Conservation (phyloP, 2,329 filamentous ascomycete species). For the Aspergillus chevalieri region DNA sequence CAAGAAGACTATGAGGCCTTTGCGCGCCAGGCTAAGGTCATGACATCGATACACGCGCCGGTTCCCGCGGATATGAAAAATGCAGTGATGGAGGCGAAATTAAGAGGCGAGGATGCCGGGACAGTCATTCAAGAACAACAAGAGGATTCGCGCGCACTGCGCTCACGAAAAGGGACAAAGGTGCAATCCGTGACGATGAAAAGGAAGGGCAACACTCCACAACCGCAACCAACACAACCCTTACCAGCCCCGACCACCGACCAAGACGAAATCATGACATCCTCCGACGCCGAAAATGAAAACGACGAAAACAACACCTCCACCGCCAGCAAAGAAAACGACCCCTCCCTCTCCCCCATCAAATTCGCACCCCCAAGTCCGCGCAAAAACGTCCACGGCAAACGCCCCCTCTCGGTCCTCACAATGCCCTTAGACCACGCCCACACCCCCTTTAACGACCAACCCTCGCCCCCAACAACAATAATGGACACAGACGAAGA, state of each 20-base stretch:
- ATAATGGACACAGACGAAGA: slow-evolving; percentile 27
- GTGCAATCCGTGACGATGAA: slow-evolving; percentile 27
- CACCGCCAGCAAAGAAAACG: slow-evolving; percentile 44
- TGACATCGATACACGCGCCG: slow-evolving; percentile 57
- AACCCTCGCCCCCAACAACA: slow-evolving; percentile 12
- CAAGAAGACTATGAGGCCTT: slow-evolving; percentile 56
- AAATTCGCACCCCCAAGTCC: slow-evolving; percentile 30
- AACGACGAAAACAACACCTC: slow-evolving; percentile 15
- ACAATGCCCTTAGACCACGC: slow-evolving; percentile 25
- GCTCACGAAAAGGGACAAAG: slow-evolving; percentile 10
- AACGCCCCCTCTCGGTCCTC: slow-evolving; percentile 40
- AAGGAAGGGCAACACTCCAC: slow-evolving; percentile 13
- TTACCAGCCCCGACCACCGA: background rate
- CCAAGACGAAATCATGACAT: slow-evolving; percentile 15
- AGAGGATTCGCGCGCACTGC: slow-evolving; percentile 12
- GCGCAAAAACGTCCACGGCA: slow-evolving; percentile 31
- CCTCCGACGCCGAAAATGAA: slow-evolving; percentile 24
- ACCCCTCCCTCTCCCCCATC: slow-evolving; percentile 37
- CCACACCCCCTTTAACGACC: background rate
- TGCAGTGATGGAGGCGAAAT: slow-evolving; percentile 49
- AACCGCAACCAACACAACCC: slow-evolving; percentile 1
- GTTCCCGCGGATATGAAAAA: slow-evolving; percentile 43
- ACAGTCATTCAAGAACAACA: slow-evolving; percentile 18
- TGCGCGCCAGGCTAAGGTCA: slow-evolving; percentile 52
- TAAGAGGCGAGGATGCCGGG: slow-evolving; percentile 46